These are phyloP conservation scores for Akanthomyces dipterigenus DNA, from an alignment of 2,329 filamentous ascomycete genomes.

Conservation along the genomic window DNA sequence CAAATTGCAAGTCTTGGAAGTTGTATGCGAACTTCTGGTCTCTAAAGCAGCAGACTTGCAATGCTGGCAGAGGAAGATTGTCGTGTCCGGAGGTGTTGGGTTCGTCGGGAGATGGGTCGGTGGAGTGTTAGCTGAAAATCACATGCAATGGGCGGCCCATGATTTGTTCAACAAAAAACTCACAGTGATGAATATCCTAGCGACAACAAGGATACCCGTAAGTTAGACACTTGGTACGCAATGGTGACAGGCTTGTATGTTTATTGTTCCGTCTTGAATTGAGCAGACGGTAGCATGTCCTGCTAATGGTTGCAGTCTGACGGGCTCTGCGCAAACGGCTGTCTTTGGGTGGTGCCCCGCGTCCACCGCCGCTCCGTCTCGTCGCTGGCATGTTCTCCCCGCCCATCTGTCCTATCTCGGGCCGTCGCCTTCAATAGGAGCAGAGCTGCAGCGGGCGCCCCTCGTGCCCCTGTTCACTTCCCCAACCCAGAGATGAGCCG, in stretches of 20 bases:
- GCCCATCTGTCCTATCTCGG: slow-evolving; percentile 2
- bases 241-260: no score
- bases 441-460: neutral
- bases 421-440: neutral
- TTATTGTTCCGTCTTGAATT: neutral
- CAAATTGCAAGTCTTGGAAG: neutral
- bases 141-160: neutral
- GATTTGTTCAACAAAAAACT: slow-evolving; percentile 11
- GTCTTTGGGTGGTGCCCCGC: neutral
- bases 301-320: neutral
- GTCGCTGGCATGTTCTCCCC: neutral
- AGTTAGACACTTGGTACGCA: no score
- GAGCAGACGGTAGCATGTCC: neutral
- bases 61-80: neutral
- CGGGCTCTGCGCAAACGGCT: neutral
- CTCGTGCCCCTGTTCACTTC: neutral
- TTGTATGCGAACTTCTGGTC: neutral
- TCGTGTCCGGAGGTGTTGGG: neutral
- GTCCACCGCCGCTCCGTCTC: neutral
- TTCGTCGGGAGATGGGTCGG: slow-evolving; percentile 5
- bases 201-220: neutral
- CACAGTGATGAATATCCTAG: neutral
- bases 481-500: neutral
- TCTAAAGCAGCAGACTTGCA: neutral
- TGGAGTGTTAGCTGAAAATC: slow-evolving; percentile 10